Base-by-base conservation (phyloP, 2,329 filamentous ascomycete species). In the Aspergillus luchuensis region DNA sequence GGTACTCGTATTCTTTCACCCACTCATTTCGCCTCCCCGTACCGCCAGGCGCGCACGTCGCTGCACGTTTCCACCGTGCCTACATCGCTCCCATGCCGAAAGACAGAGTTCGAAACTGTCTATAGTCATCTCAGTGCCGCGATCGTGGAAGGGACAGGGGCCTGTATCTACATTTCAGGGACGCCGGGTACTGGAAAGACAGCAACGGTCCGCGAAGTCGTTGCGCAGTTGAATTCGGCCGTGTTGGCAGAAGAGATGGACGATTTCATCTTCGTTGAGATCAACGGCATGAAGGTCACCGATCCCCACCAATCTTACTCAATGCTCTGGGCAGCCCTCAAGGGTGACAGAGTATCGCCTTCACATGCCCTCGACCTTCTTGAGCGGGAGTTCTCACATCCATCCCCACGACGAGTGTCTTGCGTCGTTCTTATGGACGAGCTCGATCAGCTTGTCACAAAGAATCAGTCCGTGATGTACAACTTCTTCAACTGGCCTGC, bases 401-500 rank as follows among this genome's bases (percentile, higher is more conserved):
- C 96, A 0, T 96, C 90, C 61, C 95, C 95, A 23, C 87, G 95
- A 54, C 86, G 95, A 62, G 92, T 96, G 5, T 95, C 96, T 1
- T 98, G 94, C 72, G 95, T 99, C 13, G 95, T 99, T 2, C 80
- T 99, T 54, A 99, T 99, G 95, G 95, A 99, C 71, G 95, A 99
- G 78, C 84, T 99, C 51, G 95, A 99, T 74, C 95, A 99, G 78
- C 85, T 99, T 7, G 96, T 99, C 5, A 99, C 95, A 11, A 95
- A 94, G 72, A 98, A 97, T 71, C 96, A 99, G 76, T 94, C 91
- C n/a, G 95, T 99, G 78, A 99, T 99, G 95, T 99, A 99, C 80
- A 99, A 99, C 77, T 99, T 99, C 77, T 99, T 99, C 85, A 99
- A 99, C 73, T 99, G 95, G 95, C 95, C 95, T 4, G 91, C 91